Conservation (phyloP, 1,139 yeast species). For the Debaryomycetaceae sp. region DNA sequence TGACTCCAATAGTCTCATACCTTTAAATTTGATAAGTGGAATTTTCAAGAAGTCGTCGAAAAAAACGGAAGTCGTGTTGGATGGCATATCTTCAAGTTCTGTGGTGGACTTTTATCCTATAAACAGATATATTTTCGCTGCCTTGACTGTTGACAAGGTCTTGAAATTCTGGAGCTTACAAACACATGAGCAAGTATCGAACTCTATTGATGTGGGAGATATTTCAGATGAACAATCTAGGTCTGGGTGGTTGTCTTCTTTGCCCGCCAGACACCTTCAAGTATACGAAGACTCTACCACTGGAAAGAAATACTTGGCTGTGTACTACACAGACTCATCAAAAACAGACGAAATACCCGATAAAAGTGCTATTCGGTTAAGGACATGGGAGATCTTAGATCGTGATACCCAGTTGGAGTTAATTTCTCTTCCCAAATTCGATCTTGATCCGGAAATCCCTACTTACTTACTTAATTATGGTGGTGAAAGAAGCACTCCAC, state of each 20-base stretch:
- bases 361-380: constrained; percentile 22
- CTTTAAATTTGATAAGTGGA: constrained; percentile 35
- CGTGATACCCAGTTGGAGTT: constrained; percentile 17
- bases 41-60: constrained; percentile 15
- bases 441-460: constrained; percentile 27
- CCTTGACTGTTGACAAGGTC: constrained; percentile 45
- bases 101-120: constrained; percentile 27
- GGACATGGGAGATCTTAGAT: constrained; percentile 20
- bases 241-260: constrained; percentile 27
- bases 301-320: constrained; percentile 14
- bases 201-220: constrained; percentile 13
- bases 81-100: constrained; percentile 30
- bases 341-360: constrained; percentile 5
- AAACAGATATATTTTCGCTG: constrained; percentile 12
- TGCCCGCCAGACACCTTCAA: constrained; percentile 32
- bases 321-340: constrained; percentile 11
- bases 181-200: constrained; percentile 23
- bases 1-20: constrained; percentile 45
- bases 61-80: constrained; percentile 16
- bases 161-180: constrained; percentile 57
- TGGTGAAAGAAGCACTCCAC: constrained; percentile 8
- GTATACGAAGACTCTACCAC: constrained; percentile 8
- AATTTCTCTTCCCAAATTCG: constrained; percentile 21
- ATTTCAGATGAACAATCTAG: constrained; percentile 10
- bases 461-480: constrained; percentile 8